These are phyloP conservation scores for Ustilago shanxiensis DNA, from an alignment of 1,284 basidiomycete species.

Conservation along the genomic window DNA sequence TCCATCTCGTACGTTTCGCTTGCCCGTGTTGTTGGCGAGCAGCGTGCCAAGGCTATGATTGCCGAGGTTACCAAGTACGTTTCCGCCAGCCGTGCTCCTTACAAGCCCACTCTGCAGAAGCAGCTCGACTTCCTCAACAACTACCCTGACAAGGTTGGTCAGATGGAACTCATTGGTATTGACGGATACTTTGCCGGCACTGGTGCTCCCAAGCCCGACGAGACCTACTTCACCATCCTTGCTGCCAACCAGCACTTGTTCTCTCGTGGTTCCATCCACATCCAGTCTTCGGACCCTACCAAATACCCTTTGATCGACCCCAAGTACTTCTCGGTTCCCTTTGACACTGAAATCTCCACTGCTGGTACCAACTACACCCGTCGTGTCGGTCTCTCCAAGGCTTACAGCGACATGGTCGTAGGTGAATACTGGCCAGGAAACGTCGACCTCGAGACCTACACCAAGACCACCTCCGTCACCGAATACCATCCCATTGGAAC, in stretches of 20 bases:
- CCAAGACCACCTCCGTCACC: slow-evolving; percentile 61
- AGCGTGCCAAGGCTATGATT: slow-evolving; percentile 47
- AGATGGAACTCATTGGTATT: slow-evolving; percentile 67
- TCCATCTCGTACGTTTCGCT: slow-evolving; percentile 65
- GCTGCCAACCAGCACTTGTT: slow-evolving; percentile 77
- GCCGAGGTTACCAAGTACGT: slow-evolving; percentile 56
- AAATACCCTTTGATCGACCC: slow-evolving; percentile 77
- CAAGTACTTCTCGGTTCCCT: slow-evolving; percentile 72
- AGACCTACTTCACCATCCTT: slow-evolving; percentile 65
- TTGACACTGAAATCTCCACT: slow-evolving; percentile 57
- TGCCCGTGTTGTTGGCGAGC: slow-evolving; percentile 48
- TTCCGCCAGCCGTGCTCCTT: slow-evolving; percentile 31
- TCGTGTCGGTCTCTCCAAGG: slow-evolving; percentile 44
- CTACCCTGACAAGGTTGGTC: slow-evolving; percentile 51
- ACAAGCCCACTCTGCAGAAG: slow-evolving; percentile 57
- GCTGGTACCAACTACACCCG: slow-evolving; percentile 63
- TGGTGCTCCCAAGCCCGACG: slow-evolving; percentile 51
- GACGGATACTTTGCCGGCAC: slow-evolving; percentile 65
- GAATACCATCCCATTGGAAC: slow-evolving; percentile 75
- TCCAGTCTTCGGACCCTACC: slow-evolving; percentile 75
- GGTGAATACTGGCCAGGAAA: slow-evolving; percentile 58
- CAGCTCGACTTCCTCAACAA: slow-evolving; percentile 63
- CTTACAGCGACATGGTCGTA: slow-evolving; percentile 53
- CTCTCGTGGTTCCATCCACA: slow-evolving; percentile 72
- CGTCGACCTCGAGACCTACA: slow-evolving; percentile 66